Percentiles rank a stretch among this genome's conserved stretches.
phyloP scores from a whole-genome alignment of 768 basidiomycete genomes.

The Hypsizygus marmoreus region DNA sequence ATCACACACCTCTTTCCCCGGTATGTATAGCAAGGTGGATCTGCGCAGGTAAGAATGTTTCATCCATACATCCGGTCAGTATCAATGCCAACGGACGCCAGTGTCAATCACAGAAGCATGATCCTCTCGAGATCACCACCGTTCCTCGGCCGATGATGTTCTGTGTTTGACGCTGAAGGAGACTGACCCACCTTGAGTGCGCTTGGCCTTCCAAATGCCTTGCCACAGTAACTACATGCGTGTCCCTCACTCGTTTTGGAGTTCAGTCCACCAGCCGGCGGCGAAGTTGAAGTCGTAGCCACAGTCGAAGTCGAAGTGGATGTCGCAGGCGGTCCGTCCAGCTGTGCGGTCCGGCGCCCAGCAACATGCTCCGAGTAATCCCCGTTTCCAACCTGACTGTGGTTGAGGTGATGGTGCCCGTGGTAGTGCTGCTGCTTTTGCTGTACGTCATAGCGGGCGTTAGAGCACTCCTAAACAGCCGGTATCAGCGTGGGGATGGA shows the following conservation, averaged over 20 bases:
- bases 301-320: no score
- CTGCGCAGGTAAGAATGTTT: slow-evolving; percentile 10
- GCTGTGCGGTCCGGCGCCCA: slow-evolving; percentile 4
- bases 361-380: slow-evolving; percentile 5
- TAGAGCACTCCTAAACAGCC: no score
- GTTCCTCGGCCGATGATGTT: slow-evolving; percentile 3
- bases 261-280: slow-evolving; percentile 3
- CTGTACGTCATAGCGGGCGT: slow-evolving; percentile 8
- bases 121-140: neutral
- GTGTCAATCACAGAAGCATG: no score
- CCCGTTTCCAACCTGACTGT: no score
- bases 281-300: slow-evolving; percentile 2
- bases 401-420: no score
- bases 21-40: slow-evolving; percentile 26
- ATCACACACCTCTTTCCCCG: slow-evolving; percentile 23
- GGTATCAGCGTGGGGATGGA: no score
- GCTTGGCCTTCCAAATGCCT: slow-evolving; percentile 24
- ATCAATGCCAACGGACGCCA: no score
- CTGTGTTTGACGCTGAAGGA: neutral
- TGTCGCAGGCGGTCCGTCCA: no score
- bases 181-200: slow-evolving; percentile 25
- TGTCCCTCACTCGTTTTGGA: slow-evolving; percentile 18
- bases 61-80: no score
- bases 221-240: slow-evolving; percentile 23
- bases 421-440: slow-evolving; percentile 1